Base-by-base conservation (phyloP, 73 alveolate species). In the Paramecium tetraurelia region DNA sequence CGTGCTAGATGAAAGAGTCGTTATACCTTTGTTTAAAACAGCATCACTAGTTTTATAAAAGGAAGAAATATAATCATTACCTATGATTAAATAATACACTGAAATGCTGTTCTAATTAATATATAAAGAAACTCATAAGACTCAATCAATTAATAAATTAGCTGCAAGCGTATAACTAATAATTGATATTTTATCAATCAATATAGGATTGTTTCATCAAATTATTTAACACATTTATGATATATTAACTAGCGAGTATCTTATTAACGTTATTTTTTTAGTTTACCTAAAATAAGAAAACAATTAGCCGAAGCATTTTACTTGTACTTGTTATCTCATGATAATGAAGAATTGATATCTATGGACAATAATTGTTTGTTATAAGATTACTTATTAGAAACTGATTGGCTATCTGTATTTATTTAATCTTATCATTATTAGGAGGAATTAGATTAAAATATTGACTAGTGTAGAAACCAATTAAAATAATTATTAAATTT, bases 1-100 rank as follows among this genome's bases (percentile, higher is more conserved):
- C 21, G 63, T 41, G 4, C 29, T 43, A 38, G 93, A 86, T 41
- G 93, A 86, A 38, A 86, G 93, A 68, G 57, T 86, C n/a, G 53
- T 86, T 24, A 63, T 86, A 16, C 93, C 93, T 10, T 35, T 86
- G 24, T 86, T 86, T 57, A 86, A 86, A 40, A 86, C 93, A n/a
- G 40, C 85, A 2, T 72, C 83, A 16, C 70, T 86, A 20, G 46
- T 86, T 57, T 41, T 86, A 33, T 41, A 86, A 21, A 86, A 86
- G 16, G 85, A 68, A 20, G 93, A 86, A 68, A 68, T 86, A 12
- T 77, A 86, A 59, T 72, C 70, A 63, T 86, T 72, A 77, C 72
- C 86, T 27, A 59, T 18, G 18, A 35, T 50, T 16, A 86, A 86
- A 18, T 9, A 27, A 22, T 68, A 59, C 12, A 58, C 88, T 7